Conservation (phyloP, 768 basidiomycete genomes). For the Mycena rebaudengoi region DNA sequence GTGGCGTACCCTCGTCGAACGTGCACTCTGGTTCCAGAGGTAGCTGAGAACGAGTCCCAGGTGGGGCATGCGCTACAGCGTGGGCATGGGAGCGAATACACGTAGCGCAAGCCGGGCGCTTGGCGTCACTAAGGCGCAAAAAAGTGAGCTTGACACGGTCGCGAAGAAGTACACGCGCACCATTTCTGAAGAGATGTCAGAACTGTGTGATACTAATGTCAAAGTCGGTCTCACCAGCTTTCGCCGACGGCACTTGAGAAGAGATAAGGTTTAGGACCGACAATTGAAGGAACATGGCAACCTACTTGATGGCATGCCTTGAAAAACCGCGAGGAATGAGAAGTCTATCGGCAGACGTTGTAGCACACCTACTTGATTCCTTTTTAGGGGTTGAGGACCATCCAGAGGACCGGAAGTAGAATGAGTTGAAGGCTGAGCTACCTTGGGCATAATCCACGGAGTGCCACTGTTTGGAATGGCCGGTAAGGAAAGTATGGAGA, state of each 20-base stretch:
- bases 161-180: slow-evolving; percentile 40
- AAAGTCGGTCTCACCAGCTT: slow-evolving; percentile 59
- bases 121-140: slow-evolving; percentile 72
- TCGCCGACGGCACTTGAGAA: slow-evolving; percentile 70
- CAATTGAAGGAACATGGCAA: slow-evolving; percentile 2
- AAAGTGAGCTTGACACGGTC: not conserved
- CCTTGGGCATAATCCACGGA: slow-evolving; percentile 60
- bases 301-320: slow-evolving; percentile 66
- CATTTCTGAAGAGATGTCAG: slow-evolving; percentile 59
- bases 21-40: slow-evolving; percentile 74
- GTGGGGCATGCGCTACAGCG: slow-evolving; percentile 66
- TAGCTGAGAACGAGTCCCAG: slow-evolving; percentile 53
- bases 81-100: slow-evolving; percentile 81
- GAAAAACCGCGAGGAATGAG: not conserved
- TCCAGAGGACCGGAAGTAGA: slow-evolving; percentile 57
- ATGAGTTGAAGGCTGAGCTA: slow-evolving; percentile 33
- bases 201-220: slow-evolving; percentile 23
- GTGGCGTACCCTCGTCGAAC: slow-evolving; percentile 70
- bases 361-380: slow-evolving; percentile 54
- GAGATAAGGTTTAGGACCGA: slow-evolving; percentile 5
- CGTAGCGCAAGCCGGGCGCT: slow-evolving; percentile 74
- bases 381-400: slow-evolving; percentile 49
- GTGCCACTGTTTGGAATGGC: no score
- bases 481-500: slow-evolving; percentile 6
- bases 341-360: not conserved